A percentile compares a stretch with the other conserved stretches of the same genome.
These are phyloP conservation scores for Sugiyamaella lignohabitans DNA, from an alignment of 805 yeast species.

Conservation along the genomic window DNA sequence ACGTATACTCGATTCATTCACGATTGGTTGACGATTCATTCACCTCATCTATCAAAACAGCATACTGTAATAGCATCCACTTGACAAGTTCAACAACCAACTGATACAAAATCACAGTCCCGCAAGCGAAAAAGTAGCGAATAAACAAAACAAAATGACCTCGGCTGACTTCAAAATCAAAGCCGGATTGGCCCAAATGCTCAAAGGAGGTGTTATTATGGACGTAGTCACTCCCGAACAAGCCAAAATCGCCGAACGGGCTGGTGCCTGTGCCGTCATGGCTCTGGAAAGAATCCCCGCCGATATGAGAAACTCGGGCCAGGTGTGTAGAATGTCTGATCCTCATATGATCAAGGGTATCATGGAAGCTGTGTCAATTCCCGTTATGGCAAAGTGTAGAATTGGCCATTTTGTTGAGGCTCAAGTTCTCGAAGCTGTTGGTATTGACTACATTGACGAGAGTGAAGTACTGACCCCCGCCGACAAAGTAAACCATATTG, in stretches of 20 bases:
- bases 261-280: slow-evolving; percentile 89
- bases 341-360: slow-evolving; percentile 71
- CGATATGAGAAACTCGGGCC: slow-evolving; percentile 74
- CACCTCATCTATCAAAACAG: no score
- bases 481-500: slow-evolving; percentile 59
- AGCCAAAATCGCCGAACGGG: slow-evolving; percentile 70
- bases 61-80: no score
- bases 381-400: slow-evolving; percentile 79
- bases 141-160: no score
- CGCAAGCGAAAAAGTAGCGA: no score
- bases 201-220: slow-evolving; percentile 47
- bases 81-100: no score
- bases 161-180: slow-evolving; percentile 36
- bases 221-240: slow-evolving; percentile 72
- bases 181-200: slow-evolving; percentile 80
- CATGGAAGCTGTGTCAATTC: slow-evolving; percentile 50
- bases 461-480: slow-evolving; percentile 82
- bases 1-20: no score
- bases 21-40: no score
- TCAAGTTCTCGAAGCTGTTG: slow-evolving; percentile 63
- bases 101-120: no score
- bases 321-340: slow-evolving; percentile 82
- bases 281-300: slow-evolving; percentile 82
- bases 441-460: slow-evolving; percentile 76
- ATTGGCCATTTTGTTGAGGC: slow-evolving; percentile 83